Conservation (phyloP, 768 basidiomycete species). For the Phanerochaete sordida region DNA sequence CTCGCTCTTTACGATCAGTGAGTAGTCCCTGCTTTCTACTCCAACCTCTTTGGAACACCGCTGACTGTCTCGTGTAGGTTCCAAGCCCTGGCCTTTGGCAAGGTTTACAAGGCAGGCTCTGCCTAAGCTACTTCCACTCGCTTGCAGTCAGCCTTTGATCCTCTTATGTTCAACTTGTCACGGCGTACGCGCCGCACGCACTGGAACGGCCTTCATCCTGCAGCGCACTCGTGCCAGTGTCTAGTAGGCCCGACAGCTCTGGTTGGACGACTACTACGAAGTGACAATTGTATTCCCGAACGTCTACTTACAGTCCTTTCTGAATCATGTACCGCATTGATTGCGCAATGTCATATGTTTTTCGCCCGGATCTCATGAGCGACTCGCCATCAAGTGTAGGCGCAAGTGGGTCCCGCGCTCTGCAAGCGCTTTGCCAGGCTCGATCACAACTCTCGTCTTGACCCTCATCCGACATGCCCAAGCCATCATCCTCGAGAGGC, state of each 20-base stretch:
- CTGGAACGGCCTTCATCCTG: too few species aligned
- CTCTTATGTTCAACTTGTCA: too few species aligned
- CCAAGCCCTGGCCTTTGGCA: constrained; percentile 47
- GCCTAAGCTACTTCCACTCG: constrained; percentile 4
- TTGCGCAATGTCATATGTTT: neutral
- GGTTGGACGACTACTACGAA: too few species aligned
- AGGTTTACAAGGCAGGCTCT: constrained; percentile 45
- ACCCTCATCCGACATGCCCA: constrained; percentile 3
- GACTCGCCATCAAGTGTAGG: neutral
- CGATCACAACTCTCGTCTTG: neutral
- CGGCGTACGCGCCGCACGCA: too few species aligned
- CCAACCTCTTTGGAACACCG: neutral
- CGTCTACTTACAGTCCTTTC: too few species aligned
- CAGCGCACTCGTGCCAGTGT: too few species aligned
- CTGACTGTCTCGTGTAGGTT: constrained; percentile 20
- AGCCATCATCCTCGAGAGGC: constrained; percentile 8
- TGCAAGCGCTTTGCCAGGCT: too few species aligned
- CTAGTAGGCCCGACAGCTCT: too few species aligned
- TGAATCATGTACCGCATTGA: too few species aligned
- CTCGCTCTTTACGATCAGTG: constrained; percentile 62
- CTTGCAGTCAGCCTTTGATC: too few species aligned
- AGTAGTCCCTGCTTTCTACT: neutral
- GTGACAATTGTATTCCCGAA: too few species aligned
- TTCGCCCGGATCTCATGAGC: neutral
- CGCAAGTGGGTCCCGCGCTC: constrained; percentile 3